Conservation (phyloP, 1,139 yeast genomes). For the Geotrichum carabidarum region DNA sequence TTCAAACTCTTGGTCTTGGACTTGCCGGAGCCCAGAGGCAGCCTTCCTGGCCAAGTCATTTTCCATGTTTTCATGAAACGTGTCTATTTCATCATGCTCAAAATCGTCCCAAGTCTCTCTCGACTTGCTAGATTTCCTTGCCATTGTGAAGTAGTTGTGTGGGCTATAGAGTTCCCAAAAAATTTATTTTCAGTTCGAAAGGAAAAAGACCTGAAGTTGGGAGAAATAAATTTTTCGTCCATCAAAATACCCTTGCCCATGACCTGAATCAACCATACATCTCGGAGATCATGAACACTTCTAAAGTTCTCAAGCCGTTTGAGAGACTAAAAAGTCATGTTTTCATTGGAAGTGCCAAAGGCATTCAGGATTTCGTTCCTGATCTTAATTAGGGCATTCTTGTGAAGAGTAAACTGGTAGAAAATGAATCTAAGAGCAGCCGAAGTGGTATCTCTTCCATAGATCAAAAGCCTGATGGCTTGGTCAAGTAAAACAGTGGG, state of each 20-base stretch:
- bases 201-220: neutral
- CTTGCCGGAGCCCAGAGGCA: conserved; percentile 1
- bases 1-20: conserved; percentile 35
- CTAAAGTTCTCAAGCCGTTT: conserved; percentile 37
- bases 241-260: neutral
- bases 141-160: conserved; percentile 9
- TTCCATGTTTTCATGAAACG: conserved; percentile 17
- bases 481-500: conserved; percentile 47
- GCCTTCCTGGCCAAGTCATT: conserved; percentile 12
- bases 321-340: conserved; percentile 44
- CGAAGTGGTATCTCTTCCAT: conserved; percentile 54
- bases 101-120: conserved; percentile 18
- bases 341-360: conserved; percentile 27
- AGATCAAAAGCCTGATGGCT: conserved; percentile 47
- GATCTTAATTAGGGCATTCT: conserved; percentile 38
- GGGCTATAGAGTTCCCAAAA: no score
- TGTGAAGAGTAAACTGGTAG: conserved; percentile 45
- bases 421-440: conserved; percentile 45
- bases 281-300: conserved; percentile 17
- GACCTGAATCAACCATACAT: neutral
- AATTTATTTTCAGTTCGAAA: neutral
- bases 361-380: conserved; percentile 36
- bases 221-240: neutral
- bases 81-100: conserved; percentile 20
- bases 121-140: conserved; percentile 12